These are phyloP conservation scores for Globisporangium camurandrum DNA, from an alignment of 352 stramenopile species.

Conservation along the genomic window DNA sequence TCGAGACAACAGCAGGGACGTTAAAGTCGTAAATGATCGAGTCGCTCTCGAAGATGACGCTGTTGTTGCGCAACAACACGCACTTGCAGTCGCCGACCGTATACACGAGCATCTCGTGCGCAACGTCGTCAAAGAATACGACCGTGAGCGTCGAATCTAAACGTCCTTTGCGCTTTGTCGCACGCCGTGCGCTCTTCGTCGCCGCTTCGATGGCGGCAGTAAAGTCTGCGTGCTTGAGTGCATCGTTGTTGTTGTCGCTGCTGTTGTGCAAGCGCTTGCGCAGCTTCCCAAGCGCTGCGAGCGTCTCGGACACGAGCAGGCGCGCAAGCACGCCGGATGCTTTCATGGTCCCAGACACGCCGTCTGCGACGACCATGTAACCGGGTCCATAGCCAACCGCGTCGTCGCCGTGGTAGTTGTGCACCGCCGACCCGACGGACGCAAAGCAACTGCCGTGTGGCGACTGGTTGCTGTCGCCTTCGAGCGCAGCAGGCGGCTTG, in stretches of 20 bases:
- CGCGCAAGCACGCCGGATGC: constrained; percentile 71
- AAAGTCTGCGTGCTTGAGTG: constrained; percentile 58
- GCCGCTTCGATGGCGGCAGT: constrained; percentile 54
- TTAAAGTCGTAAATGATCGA: constrained; percentile 90
- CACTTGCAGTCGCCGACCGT: constrained; percentile 87
- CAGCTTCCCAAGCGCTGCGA: constrained; percentile 59
- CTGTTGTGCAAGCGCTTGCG: constrained; percentile 50
- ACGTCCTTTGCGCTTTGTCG: constrained; percentile 67
- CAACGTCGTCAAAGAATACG: constrained; percentile 72
- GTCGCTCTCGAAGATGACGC: constrained; percentile 81
- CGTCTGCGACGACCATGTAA: constrained; percentile 84
- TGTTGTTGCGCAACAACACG: constrained; percentile 54
- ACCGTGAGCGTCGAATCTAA: constrained; percentile 80
- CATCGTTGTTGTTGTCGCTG: no score
- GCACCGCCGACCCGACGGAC: constrained; percentile 65
- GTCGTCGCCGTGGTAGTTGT: constrained; percentile 83
- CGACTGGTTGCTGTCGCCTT: constrained; percentile 14
- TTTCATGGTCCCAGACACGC: constrained; percentile 82
- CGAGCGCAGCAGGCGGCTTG: constrained; percentile 36
- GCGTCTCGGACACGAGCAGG: constrained; percentile 71
- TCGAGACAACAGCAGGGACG: constrained; percentile 80
- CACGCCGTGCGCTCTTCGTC: constrained; percentile 64
- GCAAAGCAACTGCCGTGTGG: constrained; percentile 34
- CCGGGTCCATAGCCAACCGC: constrained; percentile 75
- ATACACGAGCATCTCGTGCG: constrained; percentile 73